These are phyloP conservation scores for thale cress (Arabidopsis thaliana) DNA, from an alignment of 345 rosid species.

Conservation along the genomic window DNA sequence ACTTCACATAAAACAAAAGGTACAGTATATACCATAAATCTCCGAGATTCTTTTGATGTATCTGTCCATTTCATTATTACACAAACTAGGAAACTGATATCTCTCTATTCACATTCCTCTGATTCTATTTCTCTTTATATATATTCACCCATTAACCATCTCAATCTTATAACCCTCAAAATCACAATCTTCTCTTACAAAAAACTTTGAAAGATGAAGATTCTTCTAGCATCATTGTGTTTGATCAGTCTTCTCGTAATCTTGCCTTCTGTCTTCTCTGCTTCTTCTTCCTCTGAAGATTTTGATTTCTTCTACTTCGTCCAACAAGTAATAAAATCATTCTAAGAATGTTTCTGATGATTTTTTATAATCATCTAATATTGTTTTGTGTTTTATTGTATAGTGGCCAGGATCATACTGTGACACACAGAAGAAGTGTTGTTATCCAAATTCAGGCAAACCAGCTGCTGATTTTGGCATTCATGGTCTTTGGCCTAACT, in stretches of 20 bases:
- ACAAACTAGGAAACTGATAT: slow-evolving; percentile 30
- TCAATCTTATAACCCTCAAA: slow-evolving; percentile 11
- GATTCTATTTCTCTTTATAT: slow-evolving; percentile 21
- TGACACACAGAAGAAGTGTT: slow-evolving; percentile 68
- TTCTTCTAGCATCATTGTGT: slow-evolving; percentile 24
- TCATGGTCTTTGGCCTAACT: slow-evolving; percentile 97
- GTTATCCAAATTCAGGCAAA: slow-evolving; percentile 86
- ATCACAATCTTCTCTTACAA: slow-evolving; percentile 12
- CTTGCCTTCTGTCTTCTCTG: slow-evolving; percentile 41
- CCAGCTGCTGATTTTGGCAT: slow-evolving; percentile 91
- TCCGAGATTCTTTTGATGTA: slow-evolving; percentile 34
- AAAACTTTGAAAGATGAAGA: slow-evolving; percentile 33
- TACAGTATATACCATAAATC: slow-evolving; percentile 36
- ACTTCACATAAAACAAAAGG: slow-evolving; percentile 19
- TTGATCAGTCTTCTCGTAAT: slow-evolving; percentile 42
- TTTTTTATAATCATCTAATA: background rate
- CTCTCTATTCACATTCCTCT: slow-evolving; percentile 43
- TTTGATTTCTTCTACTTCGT: slow-evolving; percentile 98
- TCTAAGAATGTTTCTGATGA: background rate
- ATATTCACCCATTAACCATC: slow-evolving; percentile 5
- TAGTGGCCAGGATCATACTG: slow-evolving; percentile 99
- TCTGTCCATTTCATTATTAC: slow-evolving; percentile 19
- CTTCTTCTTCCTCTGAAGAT: slow-evolving; percentile 57
- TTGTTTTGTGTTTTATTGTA: background rate
- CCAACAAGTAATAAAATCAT: slow-evolving; percentile 61